Percentiles rank a stretch among this genome's conserved stretches.
Conservation (phyloP, 179 eudicot species). For the Spergularia azorica region DNA sequence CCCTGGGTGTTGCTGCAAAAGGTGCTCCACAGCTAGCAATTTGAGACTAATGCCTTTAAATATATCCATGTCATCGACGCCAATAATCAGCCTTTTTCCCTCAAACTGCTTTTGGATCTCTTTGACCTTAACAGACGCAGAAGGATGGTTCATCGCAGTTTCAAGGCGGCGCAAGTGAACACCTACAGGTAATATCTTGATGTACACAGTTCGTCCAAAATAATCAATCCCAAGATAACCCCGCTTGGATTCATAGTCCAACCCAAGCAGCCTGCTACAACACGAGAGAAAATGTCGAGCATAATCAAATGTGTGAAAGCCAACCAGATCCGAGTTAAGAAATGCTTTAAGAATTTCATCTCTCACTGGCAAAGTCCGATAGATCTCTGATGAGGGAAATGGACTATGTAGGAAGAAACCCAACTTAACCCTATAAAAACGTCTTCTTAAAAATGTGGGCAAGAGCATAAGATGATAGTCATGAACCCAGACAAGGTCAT, state of each 20-base stretch:
- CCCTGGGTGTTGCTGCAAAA: slow-evolving; percentile 26
- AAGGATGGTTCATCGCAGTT: slow-evolving; percentile 40
- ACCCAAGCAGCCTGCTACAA: slow-evolving; percentile 42
- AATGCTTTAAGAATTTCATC: slow-evolving; percentile 41
- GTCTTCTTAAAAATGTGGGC: slow-evolving; percentile 45
- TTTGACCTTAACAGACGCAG: slow-evolving; percentile 35
- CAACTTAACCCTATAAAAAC: slow-evolving; percentile 38
- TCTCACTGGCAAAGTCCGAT: slow-evolving; percentile 44
- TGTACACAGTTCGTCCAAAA: slow-evolving; percentile 41
- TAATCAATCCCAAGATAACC: slow-evolving; percentile 47
- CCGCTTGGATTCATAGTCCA: slow-evolving; percentile 44
- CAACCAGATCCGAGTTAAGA: slow-evolving; percentile 41
- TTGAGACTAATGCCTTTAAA: slow-evolving; percentile 50
- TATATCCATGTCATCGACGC: slow-evolving; percentile 55
- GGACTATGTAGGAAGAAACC: slow-evolving; percentile 46
- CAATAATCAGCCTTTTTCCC: slow-evolving; percentile 37
- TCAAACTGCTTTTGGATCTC: slow-evolving; percentile 38
- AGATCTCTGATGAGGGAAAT: slow-evolving; percentile 48
- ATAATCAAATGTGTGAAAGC: slow-evolving; percentile 46
- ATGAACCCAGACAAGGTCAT: slow-evolving; percentile 46
- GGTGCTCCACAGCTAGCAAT: slow-evolving; percentile 39
- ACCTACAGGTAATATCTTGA: slow-evolving; percentile 43
- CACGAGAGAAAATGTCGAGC: slow-evolving; percentile 50
- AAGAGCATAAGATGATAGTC: slow-evolving; percentile 47
- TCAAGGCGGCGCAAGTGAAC: slow-evolving; percentile 39